These are phyloP conservation scores for Vaccinium darrowii DNA, from an alignment of 148 eudicot genomes.

Conservation along the genomic window DNA sequence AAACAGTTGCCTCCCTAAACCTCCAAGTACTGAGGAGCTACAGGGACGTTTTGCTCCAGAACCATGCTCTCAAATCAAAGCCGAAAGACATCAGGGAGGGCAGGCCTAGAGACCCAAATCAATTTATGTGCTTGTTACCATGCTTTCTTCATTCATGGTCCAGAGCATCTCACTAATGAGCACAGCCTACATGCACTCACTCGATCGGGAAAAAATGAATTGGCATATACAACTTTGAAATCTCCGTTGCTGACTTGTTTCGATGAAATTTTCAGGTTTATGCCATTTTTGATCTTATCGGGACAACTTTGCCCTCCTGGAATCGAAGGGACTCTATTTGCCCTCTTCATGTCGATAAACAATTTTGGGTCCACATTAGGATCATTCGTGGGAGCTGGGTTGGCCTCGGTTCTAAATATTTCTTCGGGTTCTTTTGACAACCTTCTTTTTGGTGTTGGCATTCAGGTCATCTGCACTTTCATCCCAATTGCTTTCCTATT, in stretches of 20 bases:
- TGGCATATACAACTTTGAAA: background rate
- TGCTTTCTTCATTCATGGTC: too few species aligned
- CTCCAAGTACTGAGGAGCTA: too few species aligned
- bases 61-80: too few species aligned
- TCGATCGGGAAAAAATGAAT: background rate
- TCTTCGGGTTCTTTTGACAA: conserved; percentile 94
- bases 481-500: conserved; percentile 73
- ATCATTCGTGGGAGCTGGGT: conserved; percentile 75
- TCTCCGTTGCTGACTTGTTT: background rate
- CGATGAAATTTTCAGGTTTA: conserved; percentile 59
- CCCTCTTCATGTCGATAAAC: conserved; percentile 98
- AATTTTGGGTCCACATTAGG: conserved; percentile 79
- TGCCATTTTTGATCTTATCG: conserved; percentile 93
- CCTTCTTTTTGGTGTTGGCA: conserved; percentile 53
- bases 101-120: too few species aligned
- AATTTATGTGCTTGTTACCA: too few species aligned
- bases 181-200: background rate
- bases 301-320: conserved; percentile 98
- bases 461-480: conserved; percentile 66
- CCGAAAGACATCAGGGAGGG: too few species aligned
- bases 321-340: conserved; percentile 94
- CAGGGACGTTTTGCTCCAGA: too few species aligned
- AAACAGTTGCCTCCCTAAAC: too few species aligned
- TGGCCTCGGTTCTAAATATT: conserved; percentile 77
- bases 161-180: too few species aligned